phyloP scores from a whole-genome alignment of 495 filamentous ascomycete species.

The Haplographium delicatum region DNA sequence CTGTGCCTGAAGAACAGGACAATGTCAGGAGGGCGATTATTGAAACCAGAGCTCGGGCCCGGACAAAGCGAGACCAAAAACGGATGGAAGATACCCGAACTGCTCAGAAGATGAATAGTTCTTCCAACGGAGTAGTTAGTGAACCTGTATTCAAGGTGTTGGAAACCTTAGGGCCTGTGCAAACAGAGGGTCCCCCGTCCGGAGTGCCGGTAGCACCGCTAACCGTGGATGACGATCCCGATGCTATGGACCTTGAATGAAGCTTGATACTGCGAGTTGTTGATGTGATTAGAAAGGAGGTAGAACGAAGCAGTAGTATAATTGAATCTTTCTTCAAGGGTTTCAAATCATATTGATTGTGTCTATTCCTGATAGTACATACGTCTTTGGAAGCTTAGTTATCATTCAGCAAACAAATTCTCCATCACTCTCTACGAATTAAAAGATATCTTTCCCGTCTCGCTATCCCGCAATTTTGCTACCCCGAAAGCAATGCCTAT shows the following conservation, averaged over 20 bases:
- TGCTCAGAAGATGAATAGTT: background rate
- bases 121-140: background rate
- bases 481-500: slow-evolving; percentile 2
- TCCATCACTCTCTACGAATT: slow-evolving; percentile 17
- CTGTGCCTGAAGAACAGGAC: slow-evolving; percentile 70
- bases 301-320: slow-evolving; percentile 19
- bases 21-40: slow-evolving; percentile 81
- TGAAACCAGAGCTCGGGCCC: slow-evolving; percentile 66
- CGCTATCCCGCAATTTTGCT: background rate
- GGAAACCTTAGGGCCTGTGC: background rate
- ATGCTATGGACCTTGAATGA: slow-evolving; percentile 76
- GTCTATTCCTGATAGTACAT: slow-evolving; percentile 26
- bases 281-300: slow-evolving; percentile 27
- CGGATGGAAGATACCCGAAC: background rate
- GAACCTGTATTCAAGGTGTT: slow-evolving; percentile 8
- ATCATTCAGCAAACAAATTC: background rate
- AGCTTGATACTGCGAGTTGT: no score
- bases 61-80: slow-evolving; percentile 29
- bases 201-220: background rate
- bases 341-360: slow-evolving; percentile 19
- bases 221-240: slow-evolving; percentile 47
- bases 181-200: background rate
- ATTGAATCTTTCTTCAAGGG: slow-evolving; percentile 14
- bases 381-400: slow-evolving; percentile 1
- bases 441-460: slow-evolving; percentile 19